Evolutionary conservation across 768 basidiomycete genomes (phyloP), one percentile per base, ranked within the genome.

Genomic region (Agaricus sinodeliciosus): DNA sequence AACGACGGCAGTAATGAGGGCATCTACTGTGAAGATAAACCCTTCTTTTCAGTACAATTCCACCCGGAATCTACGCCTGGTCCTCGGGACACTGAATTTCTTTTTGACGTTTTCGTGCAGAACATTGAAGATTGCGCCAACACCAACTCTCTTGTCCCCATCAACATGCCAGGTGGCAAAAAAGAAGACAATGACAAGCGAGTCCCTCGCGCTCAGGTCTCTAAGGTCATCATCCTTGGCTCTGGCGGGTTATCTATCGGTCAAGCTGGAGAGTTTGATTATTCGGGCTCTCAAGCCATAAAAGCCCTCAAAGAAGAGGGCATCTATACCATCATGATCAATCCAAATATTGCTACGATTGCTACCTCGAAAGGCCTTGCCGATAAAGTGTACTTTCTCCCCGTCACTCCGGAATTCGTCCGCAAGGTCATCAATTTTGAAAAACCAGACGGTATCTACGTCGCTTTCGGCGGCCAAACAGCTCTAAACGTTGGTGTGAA

Each of bases 311-410:
- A 98, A 72, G 92, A 92, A 66, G 96, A 98, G 67, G 96, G 96
- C 31, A 98, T 99, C 64, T 98, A 96, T 72, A 99, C 96, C 55
- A 93, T 99, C 69, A 84, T 99, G 67, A 82, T 99, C 61, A 98
- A 98, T 70, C 95, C 96, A 25, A 99, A 99, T 71, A 99, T 99
- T 60, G 96, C 96, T 18, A 99, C 96, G 36, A 99, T 97, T 60
- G 94, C 94, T 42, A 96, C 94, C 0, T 94, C 92, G 44, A 94
- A 94, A 62, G 94, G 96, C 56, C 82, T 99, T 47, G 96, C 96
- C 19, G 96, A 99, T 76, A 98, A 98, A 69, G 95, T 99, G 45
- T 99, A 98, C 76, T 99, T 98, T 81, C 79, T 99, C 9, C 96
- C 96, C 43, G 96, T 98, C 52, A 98, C 91, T 11, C 91, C 94